Conservation (phyloP, 495 filamentous ascomycete species). For the Podospora sp. region DNA sequence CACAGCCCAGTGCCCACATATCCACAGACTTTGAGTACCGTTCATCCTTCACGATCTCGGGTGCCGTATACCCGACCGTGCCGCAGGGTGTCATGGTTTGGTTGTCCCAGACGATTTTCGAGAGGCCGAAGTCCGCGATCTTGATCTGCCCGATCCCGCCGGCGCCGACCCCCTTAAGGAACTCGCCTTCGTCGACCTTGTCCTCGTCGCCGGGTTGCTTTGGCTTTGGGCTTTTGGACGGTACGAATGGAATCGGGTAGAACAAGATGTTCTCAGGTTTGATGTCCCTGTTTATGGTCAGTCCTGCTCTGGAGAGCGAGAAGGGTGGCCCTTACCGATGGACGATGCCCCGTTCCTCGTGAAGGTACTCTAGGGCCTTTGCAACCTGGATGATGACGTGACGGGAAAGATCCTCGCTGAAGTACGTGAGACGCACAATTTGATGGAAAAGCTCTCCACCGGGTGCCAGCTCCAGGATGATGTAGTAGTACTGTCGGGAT, state of each 20-base stretch:
- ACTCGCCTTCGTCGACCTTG: conserved; percentile 96
- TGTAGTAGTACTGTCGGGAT: conserved; percentile 94
- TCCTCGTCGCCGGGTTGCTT: conserved; percentile 87
- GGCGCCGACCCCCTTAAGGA: conserved; percentile 77
- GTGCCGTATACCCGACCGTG: conserved; percentile 97
- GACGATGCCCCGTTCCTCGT: conserved; percentile 92
- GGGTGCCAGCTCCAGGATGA: conserved; percentile 91
- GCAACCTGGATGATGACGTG: conserved; percentile 96
- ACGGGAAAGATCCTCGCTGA: conserved; percentile 91
- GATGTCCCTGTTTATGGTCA: conserved; percentile 70
- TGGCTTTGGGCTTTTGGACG: conserved; percentile 77
- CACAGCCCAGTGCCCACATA: conserved; percentile 98
- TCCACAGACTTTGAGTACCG: conserved; percentile 98
- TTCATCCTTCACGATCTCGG: conserved; percentile 98
- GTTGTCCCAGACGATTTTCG: conserved; percentile 97
- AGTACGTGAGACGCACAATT: conserved; percentile 97
- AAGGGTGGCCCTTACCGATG: conserved; percentile 78
- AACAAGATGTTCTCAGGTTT: conserved; percentile 98
- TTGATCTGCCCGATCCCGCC: conserved; percentile 95
- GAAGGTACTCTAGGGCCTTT: conserved; percentile 88
- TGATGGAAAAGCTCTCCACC: conserved; percentile 98
- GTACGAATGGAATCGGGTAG: conserved; percentile 78
- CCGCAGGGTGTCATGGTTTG: conserved; percentile 99
- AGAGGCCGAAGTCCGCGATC: conserved; percentile 96
- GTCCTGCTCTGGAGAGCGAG: neutral